Percentiles rank a stretch among this genome's conserved stretches.
Evolutionary conservation across 306 rosid genomes (phyloP).

Genomic region (Ormosia semicastrata): DNA sequence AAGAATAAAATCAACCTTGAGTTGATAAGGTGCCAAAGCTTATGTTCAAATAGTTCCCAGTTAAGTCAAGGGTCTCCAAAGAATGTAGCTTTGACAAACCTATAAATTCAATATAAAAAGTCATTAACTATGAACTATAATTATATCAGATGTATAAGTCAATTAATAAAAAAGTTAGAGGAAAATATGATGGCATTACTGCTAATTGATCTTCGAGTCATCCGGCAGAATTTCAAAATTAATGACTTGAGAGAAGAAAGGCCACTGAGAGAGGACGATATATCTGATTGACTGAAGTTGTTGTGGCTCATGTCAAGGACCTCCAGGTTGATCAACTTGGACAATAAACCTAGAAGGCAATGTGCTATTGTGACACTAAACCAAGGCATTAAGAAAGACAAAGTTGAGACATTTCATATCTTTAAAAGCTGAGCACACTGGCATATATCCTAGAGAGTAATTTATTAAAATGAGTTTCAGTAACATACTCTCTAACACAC

Average conservation of each 20-base stretch:
- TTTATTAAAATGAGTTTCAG: too few relatives aligned
- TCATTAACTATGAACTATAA: too few relatives aligned
- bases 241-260: conserved; percentile 11
- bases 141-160: too few relatives aligned
- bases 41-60: background rate
- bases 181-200: background rate
- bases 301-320: background rate
- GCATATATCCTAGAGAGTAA: too few relatives aligned
- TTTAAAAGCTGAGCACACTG: too few relatives aligned
- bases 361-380: background rate
- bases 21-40: background rate
- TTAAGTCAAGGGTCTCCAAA: background rate
- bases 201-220: background rate
- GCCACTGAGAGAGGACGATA: background rate
- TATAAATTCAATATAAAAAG: too few relatives aligned
- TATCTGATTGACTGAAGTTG: background rate
- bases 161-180: background rate
- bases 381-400: too few relatives aligned
- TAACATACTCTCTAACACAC: too few relatives aligned
- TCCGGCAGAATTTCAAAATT: background rate
- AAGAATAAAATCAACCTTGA: background rate
- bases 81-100: background rate
- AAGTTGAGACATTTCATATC: too few relatives aligned
- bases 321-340: background rate
- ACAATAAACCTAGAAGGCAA: background rate